Conservation (phyloP, 2,329 filamentous ascomycete species). For the Leptographium wingfieldii region DNA sequence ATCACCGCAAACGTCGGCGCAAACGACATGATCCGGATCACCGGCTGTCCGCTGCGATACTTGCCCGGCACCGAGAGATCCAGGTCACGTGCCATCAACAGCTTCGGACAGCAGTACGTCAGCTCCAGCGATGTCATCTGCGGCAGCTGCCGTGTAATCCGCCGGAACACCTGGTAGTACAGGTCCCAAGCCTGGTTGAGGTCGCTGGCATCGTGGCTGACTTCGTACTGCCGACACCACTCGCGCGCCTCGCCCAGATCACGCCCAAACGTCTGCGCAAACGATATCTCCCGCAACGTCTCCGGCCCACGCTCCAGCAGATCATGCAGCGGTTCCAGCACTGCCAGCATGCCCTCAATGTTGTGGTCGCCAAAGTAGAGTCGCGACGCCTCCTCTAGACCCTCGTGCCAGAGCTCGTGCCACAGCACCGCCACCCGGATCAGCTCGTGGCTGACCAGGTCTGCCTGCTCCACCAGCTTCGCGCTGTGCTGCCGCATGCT, state of each 20-base stretch:
- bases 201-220: slow-evolving; percentile 81
- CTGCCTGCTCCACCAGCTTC: slow-evolving; percentile 85
- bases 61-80: slow-evolving; percentile 94
- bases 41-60: slow-evolving; percentile 64
- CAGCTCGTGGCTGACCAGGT: slow-evolving; percentile 88
- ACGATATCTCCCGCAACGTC: slow-evolving; percentile 90
- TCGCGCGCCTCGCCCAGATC: slow-evolving; percentile 91
- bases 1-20: slow-evolving; percentile 86
- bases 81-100: slow-evolving; percentile 73
- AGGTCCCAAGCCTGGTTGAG: slow-evolving; percentile 98
- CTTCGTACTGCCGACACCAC: slow-evolving; percentile 87
- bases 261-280: slow-evolving; percentile 91
- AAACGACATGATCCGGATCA: slow-evolving; percentile 80
- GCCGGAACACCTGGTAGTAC: slow-evolving; percentile 96
- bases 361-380: slow-evolving; percentile 97
- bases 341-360: slow-evolving; percentile 93
- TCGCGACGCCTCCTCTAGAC: slow-evolving; percentile 87
- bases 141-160: slow-evolving; percentile 84
- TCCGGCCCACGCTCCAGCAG: slow-evolving; percentile 84
- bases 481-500: slow-evolving; percentile 94
- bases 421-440: slow-evolving; percentile 94
- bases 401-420: slow-evolving; percentile 99
- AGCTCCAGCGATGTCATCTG: slow-evolving; percentile 88
- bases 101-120: slow-evolving; percentile 90
- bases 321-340: slow-evolving; percentile 79